These are phyloP conservation scores for Colletotrichum sp. DNA, from an alignment of 2,329 filamentous ascomycete genomes.

Conservation along the genomic window DNA sequence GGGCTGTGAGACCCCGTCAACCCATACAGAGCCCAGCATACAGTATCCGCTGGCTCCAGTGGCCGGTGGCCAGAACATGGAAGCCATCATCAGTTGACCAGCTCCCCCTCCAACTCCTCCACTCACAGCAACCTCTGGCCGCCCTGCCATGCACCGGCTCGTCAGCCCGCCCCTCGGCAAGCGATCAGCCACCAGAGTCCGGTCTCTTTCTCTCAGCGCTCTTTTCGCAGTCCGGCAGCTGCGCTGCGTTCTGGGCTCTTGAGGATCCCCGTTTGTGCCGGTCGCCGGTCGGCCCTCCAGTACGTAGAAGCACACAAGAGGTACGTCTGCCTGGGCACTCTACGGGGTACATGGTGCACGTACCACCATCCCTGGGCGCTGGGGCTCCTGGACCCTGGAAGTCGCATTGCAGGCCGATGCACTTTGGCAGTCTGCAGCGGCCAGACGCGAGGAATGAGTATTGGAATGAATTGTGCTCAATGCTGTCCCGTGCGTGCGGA, in stretches of 20 bases:
- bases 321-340: neutral
- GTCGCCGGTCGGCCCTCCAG: neutral
- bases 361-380: neutral
- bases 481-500: neutral
- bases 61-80: neutral
- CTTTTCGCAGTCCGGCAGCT: neutral
- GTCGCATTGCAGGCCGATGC: neutral
- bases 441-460: neutral
- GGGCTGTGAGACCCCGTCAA: neutral
- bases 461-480: neutral
- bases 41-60: neutral
- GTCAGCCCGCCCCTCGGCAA: neutral
- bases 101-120: neutral
- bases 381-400: conserved; percentile 7
- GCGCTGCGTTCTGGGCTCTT: neutral
- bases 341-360: neutral
- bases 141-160: neutral
- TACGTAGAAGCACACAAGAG: neutral
- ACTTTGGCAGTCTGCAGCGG: neutral
- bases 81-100: neutral
- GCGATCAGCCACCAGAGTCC: neutral
- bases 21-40: neutral
- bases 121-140: neutral
- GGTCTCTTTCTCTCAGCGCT: neutral
- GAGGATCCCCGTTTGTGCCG: neutral